Percentiles rank a stretch among this genome's conserved stretches.
phyloP scores from a whole-genome alignment of 495 filamentous ascomycete genomes.

The Chaetomium tenue region DNA sequence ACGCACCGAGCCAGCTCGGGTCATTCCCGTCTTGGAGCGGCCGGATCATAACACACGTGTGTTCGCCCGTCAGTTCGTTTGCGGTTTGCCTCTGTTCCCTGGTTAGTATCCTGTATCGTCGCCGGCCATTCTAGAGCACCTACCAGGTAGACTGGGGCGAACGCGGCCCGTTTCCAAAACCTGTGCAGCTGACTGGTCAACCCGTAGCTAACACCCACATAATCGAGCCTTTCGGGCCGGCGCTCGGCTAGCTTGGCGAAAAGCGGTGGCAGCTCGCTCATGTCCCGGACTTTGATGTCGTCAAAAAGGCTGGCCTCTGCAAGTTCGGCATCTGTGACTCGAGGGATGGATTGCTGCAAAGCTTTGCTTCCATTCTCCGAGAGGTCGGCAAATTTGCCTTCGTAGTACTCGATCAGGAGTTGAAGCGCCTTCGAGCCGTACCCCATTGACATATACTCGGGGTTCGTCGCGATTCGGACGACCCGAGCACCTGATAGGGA shows the following conservation, averaged over 20 bases:
- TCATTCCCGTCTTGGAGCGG: slow-evolving; percentile 66
- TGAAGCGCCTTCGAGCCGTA: slow-evolving; percentile 87
- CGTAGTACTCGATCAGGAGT: slow-evolving; percentile 87
- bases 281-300: slow-evolving; percentile 87
- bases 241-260: slow-evolving; percentile 87
- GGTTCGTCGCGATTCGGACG: slow-evolving; percentile 94
- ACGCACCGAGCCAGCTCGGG: slow-evolving; percentile 80
- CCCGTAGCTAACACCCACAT: slow-evolving; percentile 92
- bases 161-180: slow-evolving; percentile 91
- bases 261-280: slow-evolving; percentile 84
- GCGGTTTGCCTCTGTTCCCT: slow-evolving; percentile 72
- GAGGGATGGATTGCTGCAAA: slow-evolving; percentile 61
- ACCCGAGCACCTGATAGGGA: slow-evolving; percentile 87
- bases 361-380: slow-evolving; percentile 56
- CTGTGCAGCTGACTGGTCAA: slow-evolving; percentile 85
- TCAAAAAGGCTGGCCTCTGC: slow-evolving; percentile 73
- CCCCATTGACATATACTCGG: slow-evolving; percentile 86
- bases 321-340: slow-evolving; percentile 83
- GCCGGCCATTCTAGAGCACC: neutral
- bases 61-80: slow-evolving; percentile 95
- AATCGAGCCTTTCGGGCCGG: slow-evolving; percentile 78
- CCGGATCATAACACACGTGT: slow-evolving; percentile 95
- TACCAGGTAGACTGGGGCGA: slow-evolving; percentile 81
- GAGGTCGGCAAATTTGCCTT: slow-evolving; percentile 85
- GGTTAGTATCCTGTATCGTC: neutral